phyloP scores from a whole-genome alignment of 306 rosid species.

The Cucurbita ficifolia region DNA sequence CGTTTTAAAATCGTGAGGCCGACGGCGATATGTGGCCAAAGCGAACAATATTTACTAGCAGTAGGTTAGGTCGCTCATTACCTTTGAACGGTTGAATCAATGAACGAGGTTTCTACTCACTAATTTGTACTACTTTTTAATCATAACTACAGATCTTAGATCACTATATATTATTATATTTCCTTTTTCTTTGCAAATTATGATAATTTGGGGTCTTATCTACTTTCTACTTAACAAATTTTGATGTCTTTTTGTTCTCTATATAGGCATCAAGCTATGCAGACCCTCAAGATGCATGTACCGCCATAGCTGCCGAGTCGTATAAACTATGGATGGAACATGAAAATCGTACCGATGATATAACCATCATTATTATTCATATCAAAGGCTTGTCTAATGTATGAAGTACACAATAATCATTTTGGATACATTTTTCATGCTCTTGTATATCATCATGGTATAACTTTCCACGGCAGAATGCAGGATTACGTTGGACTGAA shows the following conservation, averaged over 20 bases:
- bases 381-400: slow-evolving; percentile 80
- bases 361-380: slow-evolving; percentile 77
- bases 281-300: slow-evolving; percentile 96
- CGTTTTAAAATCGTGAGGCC: too few relatives aligned
- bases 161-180: background rate
- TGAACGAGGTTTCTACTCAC: background rate
- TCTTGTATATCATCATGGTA: background rate
- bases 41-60: too few relatives aligned
- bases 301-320: slow-evolving; percentile 89
- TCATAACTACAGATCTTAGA: background rate
- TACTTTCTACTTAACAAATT: background rate
- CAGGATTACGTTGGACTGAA: background rate
- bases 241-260: background rate
- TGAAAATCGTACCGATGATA: slow-evolving; percentile 89
- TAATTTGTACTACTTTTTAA: background rate
- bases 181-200: background rate
- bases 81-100: background rate
- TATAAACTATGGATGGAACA: slow-evolving; percentile 82
- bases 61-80: background rate
- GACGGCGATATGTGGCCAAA: too few relatives aligned
- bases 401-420: slow-evolving; percentile 14
- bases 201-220: background rate
- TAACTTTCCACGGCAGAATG: background rate
- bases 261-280: slow-evolving; percentile 66
- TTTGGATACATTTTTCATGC: background rate